Percentiles rank a stretch among this genome's conserved stretches.
Evolutionary conservation across 2,329 filamentous ascomycete genomes (phyloP).

Genomic region (Tolypocladium endophyticum): DNA sequence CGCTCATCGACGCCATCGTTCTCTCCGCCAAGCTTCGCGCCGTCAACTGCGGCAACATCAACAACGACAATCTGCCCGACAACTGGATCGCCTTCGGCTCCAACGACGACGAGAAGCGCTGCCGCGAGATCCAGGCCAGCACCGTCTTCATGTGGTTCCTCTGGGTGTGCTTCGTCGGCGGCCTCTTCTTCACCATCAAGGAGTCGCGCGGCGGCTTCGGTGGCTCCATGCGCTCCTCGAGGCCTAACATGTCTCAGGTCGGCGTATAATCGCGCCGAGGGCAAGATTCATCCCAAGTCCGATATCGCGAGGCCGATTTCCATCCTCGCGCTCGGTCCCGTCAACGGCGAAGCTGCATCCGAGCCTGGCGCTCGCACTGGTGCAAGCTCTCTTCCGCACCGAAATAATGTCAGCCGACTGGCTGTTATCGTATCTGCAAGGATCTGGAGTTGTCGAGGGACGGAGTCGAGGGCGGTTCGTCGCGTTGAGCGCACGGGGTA

Average conservation of each 20-base stretch:
- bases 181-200: conserved; percentile 43
- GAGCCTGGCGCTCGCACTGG: not conserved
- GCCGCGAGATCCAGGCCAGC: conserved; percentile 64
- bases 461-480: conserved; percentile 2
- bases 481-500: conserved; percentile 6
- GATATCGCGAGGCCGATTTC: not conserved
- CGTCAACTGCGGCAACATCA: conserved; percentile 53
- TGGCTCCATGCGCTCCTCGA: conserved; percentile 30
- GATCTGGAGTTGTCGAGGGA: conserved; percentile 1
- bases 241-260: conserved; percentile 48
- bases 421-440: not conserved
- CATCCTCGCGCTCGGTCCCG: not conserved
- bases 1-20: conserved; percentile 59
- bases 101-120: conserved; percentile 48
- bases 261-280: conserved; percentile 25
- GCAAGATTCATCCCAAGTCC: not conserved
- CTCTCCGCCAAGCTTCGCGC: conserved; percentile 58
- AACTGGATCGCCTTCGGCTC: conserved; percentile 56
- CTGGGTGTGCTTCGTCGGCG: conserved; percentile 49
- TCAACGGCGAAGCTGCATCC: not conserved
- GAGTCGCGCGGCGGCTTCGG: conserved; percentile 36
- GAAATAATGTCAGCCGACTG: not conserved
- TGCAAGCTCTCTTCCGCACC: not conserved
- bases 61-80: conserved; percentile 16
- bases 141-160: conserved; percentile 74